Conservation (phyloP, 495 filamentous ascomycete genomes). For the Penicillium cinerascens region DNA sequence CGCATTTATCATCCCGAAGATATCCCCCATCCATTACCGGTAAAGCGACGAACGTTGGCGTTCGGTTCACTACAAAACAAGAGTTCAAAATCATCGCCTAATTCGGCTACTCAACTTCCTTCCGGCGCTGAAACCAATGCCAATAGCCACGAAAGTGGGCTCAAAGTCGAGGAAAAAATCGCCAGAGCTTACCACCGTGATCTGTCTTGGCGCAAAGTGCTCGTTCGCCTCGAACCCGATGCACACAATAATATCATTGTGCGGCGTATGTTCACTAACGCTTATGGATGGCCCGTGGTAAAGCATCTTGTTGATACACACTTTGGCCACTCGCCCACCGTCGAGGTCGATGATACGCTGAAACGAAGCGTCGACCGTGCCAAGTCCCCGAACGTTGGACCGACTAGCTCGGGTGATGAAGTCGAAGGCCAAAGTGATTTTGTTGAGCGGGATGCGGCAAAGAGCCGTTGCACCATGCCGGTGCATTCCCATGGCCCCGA, state of each 20-base stretch:
- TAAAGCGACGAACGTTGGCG: conserved; percentile 49
- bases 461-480: neutral
- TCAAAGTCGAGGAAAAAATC: conserved; percentile 96
- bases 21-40: conserved; percentile 76
- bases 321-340: conserved; percentile 66
- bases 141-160: conserved; percentile 44
- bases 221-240: conserved; percentile 92
- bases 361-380: conserved; percentile 50
- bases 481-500: neutral
- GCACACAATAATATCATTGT: conserved; percentile 99
- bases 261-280: conserved; percentile 91
- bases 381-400: conserved; percentile 34
- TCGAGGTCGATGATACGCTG: conserved; percentile 56
- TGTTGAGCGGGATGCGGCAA: neutral
- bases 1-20: conserved; percentile 90
- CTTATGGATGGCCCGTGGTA: conserved; percentile 94
- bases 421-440: conserved; percentile 27
- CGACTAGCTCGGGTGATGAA: conserved; percentile 47
- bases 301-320: conserved; percentile 92
- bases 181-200: conserved; percentile 89
- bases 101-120: conserved; percentile 9
- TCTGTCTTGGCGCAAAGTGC: conserved; percentile 91
- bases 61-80: conserved; percentile 43
- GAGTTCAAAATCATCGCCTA: conserved; percentile 16
- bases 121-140: conserved; percentile 6